phyloP scores from a whole-genome alignment of 345 rosid genomes.

The Limnanthes douglasii region DNA sequence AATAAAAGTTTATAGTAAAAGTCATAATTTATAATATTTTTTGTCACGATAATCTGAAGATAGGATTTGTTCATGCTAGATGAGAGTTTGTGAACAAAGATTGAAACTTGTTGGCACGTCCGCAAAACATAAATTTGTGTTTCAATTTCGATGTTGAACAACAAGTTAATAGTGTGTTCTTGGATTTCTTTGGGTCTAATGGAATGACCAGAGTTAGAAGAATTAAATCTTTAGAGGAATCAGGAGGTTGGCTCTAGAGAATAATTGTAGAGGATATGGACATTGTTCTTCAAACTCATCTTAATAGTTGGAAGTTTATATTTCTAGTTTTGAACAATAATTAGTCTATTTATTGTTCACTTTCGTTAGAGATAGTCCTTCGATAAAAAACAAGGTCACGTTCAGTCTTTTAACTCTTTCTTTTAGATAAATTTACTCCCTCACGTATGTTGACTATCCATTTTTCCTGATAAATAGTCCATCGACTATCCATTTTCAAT shows the following conservation, averaged over 20 bases:
- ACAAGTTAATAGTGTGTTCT: constrained; percentile 74
- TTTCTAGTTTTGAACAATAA: constrained; percentile 36
- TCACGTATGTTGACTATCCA: too few relatives aligned
- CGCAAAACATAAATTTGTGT: constrained; percentile 73
- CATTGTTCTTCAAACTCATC: constrained; percentile 92
- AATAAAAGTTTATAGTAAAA: too few relatives aligned
- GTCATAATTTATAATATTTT: background rate
- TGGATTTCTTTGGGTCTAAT: constrained; percentile 85
- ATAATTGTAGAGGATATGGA: constrained; percentile 98
- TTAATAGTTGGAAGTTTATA: constrained; percentile 80
- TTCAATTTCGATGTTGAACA: constrained; percentile 96
- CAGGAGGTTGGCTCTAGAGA: constrained; percentile 97
- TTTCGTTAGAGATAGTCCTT: too few relatives aligned
- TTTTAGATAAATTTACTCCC: too few relatives aligned
- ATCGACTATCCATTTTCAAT: too few relatives aligned
- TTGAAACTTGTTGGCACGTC: constrained; percentile 71
- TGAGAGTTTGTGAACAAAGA: constrained; percentile 95
- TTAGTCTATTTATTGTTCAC: too few relatives aligned
- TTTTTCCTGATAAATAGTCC: too few relatives aligned
- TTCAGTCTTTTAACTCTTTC: too few relatives aligned
- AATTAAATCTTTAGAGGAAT: constrained; percentile 77
- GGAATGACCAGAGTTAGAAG: constrained; percentile 98
- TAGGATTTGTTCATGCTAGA: constrained; percentile 82
- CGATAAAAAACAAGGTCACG: too few relatives aligned
- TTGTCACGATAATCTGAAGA: constrained; percentile 53